Evolutionary conservation across 495 filamentous ascomycete species (phyloP), one percentile per base, ranked within the genome.

Genomic region (Pyrenula massariospora): DNA sequence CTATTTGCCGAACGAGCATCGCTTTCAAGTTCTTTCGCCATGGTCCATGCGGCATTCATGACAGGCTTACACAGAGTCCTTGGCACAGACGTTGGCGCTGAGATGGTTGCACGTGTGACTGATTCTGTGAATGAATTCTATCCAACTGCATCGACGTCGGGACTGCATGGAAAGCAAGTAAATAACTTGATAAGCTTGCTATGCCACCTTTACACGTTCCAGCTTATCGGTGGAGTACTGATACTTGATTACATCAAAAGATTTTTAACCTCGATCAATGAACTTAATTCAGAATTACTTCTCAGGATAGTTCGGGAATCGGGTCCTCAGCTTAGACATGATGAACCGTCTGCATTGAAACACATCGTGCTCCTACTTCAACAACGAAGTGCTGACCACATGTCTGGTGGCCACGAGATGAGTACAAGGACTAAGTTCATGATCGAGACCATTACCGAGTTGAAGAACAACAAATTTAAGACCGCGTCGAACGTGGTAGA

Each of bases 341-440:
- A 97, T 58, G 92, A 98, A 62, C 89, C 92, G 0, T 83, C 86
- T 22, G 77, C 92, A n/a, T 69, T 97, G 42, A 95, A 94, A 68
- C 89, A 95, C 58, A 94, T 98, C 56, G 86, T 96, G 10, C 63
- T 86, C 20, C 76, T 88, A 55, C 82, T 96, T 56, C 88, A 90
- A 60, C 82, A 82, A 11, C 15, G 5, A 42, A 15, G 31, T 42
- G 31, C 5, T 5, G 31, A 42, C 15, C 79, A 84, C 10, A 78
- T 89, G 12, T 70, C 80, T 5, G 82, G 79, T 53, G 72, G 74
- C 25, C 87, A 85, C 25, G 84, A 88, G 65, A 73, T 75, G 19
- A 84, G 78, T 50, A 87, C 95, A 11, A 84, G 93, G 52, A 96
- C 91, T 0, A 94, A 87, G 59, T 97, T 96, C 71, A 97, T 97